phyloP scores from a whole-genome alignment of 768 basidiomycete genomes.

The Tulasnella sp. region DNA sequence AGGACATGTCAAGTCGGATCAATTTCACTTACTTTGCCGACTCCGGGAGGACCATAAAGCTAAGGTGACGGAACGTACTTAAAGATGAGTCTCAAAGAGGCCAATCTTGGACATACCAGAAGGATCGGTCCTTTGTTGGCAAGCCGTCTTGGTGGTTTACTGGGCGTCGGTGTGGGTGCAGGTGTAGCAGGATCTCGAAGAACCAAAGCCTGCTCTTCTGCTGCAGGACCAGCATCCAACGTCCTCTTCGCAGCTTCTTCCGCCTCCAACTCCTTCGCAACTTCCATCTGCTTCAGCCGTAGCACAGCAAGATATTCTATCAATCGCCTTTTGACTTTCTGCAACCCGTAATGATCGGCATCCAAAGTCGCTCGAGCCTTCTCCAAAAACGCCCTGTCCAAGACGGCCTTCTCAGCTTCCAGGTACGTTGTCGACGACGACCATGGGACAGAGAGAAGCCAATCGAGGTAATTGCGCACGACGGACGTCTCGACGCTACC shows the following conservation, averaged over 20 bases:
- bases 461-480: conserved; percentile 80
- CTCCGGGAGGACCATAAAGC: conserved; percentile 15
- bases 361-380: conserved; percentile 73
- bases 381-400: conserved; percentile 47
- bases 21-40: conserved; percentile 14
- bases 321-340: conserved; percentile 82
- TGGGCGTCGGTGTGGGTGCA: background rate
- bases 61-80: background rate
- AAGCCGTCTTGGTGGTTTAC: conserved; percentile 20
- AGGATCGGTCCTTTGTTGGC: conserved; percentile 54
- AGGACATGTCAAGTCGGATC: background rate
- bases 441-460: conserved; percentile 83
- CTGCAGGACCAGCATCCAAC: background rate
- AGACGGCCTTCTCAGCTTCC: conserved; percentile 28
- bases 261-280: background rate
- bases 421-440: conserved; percentile 15
- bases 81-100: background rate
- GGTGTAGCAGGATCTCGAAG: background rate
- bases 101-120: conserved; percentile 29
- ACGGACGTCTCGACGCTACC: conserved; percentile 89
- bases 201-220: background rate
- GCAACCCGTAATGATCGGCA: conserved; percentile 82
- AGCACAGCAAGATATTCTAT: conserved; percentile 90
- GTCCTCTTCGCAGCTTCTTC: background rate
- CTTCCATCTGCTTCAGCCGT: conserved; percentile 25